Evolutionary conservation across 805 yeast genomes (phyloP).

Genomic region (Blastobotrys parvus): DNA sequence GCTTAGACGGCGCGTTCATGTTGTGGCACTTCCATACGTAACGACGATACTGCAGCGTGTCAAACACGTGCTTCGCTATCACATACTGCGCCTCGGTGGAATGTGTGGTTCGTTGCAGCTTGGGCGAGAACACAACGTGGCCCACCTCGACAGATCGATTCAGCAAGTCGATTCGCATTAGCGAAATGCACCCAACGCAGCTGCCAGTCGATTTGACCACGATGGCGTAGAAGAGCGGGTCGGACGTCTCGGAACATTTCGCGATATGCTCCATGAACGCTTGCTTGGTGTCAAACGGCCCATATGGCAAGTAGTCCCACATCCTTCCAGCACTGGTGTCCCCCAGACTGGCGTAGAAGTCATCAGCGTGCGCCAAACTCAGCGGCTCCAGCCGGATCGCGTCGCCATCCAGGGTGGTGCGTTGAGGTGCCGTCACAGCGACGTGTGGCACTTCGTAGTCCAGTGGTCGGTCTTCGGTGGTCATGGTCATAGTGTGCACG

Average conservation of each 20-base stretch:
- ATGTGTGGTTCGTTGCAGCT: constrained; percentile 20
- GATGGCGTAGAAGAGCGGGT: constrained; percentile 18
- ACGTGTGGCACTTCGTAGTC: too few relatives aligned
- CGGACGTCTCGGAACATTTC: constrained; percentile 5
- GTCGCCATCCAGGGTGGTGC: not conserved
- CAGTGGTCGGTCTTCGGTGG: too few relatives aligned
- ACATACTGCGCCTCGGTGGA: constrained; percentile 30
- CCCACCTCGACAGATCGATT: constrained; percentile 28
- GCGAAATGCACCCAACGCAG: constrained; percentile 25
- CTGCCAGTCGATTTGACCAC: constrained; percentile 15
- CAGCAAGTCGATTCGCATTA: constrained; percentile 23
- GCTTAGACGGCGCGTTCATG: constrained; percentile 24
- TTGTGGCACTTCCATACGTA: constrained; percentile 31
- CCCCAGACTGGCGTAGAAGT: constrained; percentile 9
- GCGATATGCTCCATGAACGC: constrained; percentile 5
- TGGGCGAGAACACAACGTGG: constrained; percentile 20
- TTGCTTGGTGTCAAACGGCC: constrained; percentile 11
- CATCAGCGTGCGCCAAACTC: constrained; percentile 8
- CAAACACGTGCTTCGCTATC: constrained; percentile 25
- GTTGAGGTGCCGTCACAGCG: not conserved
- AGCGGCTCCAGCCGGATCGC: constrained; percentile 9
- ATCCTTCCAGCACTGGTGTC: constrained; percentile 2
- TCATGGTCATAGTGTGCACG: too few relatives aligned
- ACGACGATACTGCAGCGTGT: constrained; percentile 25
- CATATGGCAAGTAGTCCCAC: constrained; percentile 19